Percentiles rank a stretch among this genome's conserved stretches.
phyloP scores from a whole-genome alignment of 257 asterid genomes.

The Solanum piurae region DNA sequence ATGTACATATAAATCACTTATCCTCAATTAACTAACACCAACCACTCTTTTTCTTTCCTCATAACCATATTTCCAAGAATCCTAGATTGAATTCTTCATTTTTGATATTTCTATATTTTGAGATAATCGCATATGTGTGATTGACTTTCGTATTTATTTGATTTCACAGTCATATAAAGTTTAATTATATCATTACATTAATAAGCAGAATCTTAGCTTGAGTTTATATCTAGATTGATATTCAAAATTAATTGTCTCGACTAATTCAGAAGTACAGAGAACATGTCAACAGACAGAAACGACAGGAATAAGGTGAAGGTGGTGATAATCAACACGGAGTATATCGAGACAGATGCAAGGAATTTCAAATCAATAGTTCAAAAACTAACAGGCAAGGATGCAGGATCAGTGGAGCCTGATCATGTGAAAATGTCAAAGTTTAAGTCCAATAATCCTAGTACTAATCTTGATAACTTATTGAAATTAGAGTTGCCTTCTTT shows the following conservation, averaged over 20 bases:
- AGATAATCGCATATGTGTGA: background rate
- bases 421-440: background rate
- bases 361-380: constrained; percentile 46
- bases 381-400: constrained; percentile 32
- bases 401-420: background rate
- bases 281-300: background rate
- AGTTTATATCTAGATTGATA: background rate
- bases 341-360: constrained; percentile 29
- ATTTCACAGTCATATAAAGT: too few species aligned
- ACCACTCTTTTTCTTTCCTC: background rate
- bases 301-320: constrained; percentile 13
- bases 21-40: background rate
- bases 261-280: background rate
- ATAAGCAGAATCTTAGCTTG: background rate
- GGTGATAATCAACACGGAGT: constrained; percentile 34
- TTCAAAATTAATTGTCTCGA: background rate
- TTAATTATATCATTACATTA: background rate
- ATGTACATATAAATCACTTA: background rate
- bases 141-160: fast-evolving
- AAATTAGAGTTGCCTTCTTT: constrained; percentile 24
- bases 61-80: background rate
- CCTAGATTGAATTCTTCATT: background rate
- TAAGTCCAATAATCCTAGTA: background rate
- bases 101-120: background rate
- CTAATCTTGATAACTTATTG: constrained; percentile 19